Evolutionary conservation across 164 flowering plant species (phyloP), one percentile per base, ranked within the genome.

Genomic region (Houttuynia cordata): DNA sequence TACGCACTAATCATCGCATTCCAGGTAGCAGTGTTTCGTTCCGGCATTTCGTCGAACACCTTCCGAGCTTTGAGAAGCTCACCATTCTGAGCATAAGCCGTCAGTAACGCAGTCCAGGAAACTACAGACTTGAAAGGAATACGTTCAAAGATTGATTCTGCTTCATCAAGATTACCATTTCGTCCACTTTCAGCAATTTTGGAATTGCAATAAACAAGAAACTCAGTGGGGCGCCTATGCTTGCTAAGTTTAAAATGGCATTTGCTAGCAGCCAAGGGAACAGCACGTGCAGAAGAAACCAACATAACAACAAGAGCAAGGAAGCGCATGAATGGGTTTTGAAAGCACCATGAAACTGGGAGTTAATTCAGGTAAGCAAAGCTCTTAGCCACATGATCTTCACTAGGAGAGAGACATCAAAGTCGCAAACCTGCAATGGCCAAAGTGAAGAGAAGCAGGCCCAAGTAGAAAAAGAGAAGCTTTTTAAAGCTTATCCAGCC

Each of bases 1-100:
- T 78, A 82, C 25, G 75, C 84, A 8, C 80, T 73, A 20, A 82
- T 74, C 80, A 80, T 76, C 0, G 87, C 84, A 41, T 82, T 78
- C 74, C 80, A 78, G 15, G 81, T 68, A 0, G 74, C 78, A 30
- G 64, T 39, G 51, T 45, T 78, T 62, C 75, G 58, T 37, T 73
- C 67, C 10, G 81, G 82, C 80, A 78, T 80, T 74, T 72, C 60
- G 22, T 82, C 82, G 42, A 80, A 82, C 75, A 80, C 5, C 23
- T 65, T 39, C 25, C 78, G 71, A 34, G 84, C 82, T 42, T 66
- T 66, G 1, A 7, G 57, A 8, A 65, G 53, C 30, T 70, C 51
- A 23, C 78, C 76, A 61, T 82, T 82, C 40, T 72, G 60, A 0
- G 78, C 72, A 37, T 75, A 78, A 0, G 74, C 84, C 0, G 84